Evolutionary conservation across 805 yeast species (phyloP), one percentile per base, ranked within the genome.

Genomic region (Wickerhamiella azyma): DNA sequence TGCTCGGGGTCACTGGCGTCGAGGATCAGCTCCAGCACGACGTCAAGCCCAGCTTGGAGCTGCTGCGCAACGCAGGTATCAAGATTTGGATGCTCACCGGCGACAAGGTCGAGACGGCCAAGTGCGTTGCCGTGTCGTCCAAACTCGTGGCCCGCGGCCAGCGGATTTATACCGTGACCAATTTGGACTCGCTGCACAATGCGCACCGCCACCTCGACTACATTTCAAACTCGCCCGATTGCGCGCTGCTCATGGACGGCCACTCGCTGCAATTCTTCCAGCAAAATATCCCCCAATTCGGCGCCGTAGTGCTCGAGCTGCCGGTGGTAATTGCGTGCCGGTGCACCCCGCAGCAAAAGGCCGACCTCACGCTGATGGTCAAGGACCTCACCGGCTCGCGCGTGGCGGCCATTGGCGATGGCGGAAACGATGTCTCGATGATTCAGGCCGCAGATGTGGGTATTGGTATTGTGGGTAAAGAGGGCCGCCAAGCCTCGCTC

Each of bases 71-170:
- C 64, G 99, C 97, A 0, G 98, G 97, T 3, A 77, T 94, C 47
- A 88, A 88, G 57, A 92, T 92, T 43, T 92, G 99, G 99, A 94
- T 92, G 98, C 68, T 92, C 41, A 92, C 99, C 0, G 99, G 99
- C 54, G 99, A 92, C 62, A 92, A 92, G 61, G 97, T 92, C 6
- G 99, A 92, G 65, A 92, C 99, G 0, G 98, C 98, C 1, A 77
- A 86, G 50, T 92, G 98, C 71, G 96, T 92, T 35, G 86, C 96
- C 17, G 83, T 94, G n/a, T 84, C 95, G 61, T 92, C 96, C 28
- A 81, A 88, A 57, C 73, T 92, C 43, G 89, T 92, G 26, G 73
- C 94, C 1, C 75, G 97, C 53, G 98, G 98, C 3, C 98, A 92
- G 64, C 81, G 80, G 54, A 86, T 92, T 19, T 95, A 88, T 59